phyloP scores from a whole-genome alignment of 176 grass and related monocot species.

The Tillandsia fasciculata region DNA sequence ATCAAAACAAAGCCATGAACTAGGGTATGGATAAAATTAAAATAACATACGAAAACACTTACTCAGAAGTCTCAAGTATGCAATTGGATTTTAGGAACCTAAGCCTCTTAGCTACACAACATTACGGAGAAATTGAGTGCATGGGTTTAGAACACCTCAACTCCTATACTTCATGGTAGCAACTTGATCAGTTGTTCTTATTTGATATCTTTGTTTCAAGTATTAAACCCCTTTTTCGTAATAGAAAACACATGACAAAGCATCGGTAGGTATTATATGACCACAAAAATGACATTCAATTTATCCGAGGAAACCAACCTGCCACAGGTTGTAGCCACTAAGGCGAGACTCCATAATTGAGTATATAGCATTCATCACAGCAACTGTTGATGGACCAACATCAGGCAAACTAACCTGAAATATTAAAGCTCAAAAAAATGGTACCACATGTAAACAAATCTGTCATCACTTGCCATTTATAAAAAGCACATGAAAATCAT shows the following conservation, averaged over 20 bases:
- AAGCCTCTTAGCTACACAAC: neutral
- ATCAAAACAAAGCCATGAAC: neutral
- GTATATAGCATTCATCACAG: constrained; percentile 56
- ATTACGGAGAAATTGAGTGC: neutral
- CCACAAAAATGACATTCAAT: constrained; percentile 1
- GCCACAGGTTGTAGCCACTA: constrained; percentile 80
- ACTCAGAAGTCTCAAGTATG: neutral
- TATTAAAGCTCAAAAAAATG: neutral
- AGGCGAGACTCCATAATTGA: constrained; percentile 37
- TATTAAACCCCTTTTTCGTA: no score
- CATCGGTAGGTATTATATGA: neutral
- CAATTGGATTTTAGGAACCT: no score
- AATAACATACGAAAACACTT: neutral
- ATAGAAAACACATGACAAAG: neutral
- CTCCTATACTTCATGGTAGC: no score
- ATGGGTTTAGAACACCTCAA: no score
- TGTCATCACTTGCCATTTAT: neutral
- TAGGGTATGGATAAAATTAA: neutral
- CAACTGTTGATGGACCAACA: constrained; percentile 47
- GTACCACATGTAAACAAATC: neutral
- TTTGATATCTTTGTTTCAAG: no score
- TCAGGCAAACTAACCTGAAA: constrained; percentile 84
- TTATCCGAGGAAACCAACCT: constrained; percentile 36
- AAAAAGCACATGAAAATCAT: neutral
- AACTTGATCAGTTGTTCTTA: no score